Evolutionary conservation across 768 basidiomycete species (phyloP), one percentile per base, ranked within the genome.

Genomic region (Clitopilus passeckerianus): DNA sequence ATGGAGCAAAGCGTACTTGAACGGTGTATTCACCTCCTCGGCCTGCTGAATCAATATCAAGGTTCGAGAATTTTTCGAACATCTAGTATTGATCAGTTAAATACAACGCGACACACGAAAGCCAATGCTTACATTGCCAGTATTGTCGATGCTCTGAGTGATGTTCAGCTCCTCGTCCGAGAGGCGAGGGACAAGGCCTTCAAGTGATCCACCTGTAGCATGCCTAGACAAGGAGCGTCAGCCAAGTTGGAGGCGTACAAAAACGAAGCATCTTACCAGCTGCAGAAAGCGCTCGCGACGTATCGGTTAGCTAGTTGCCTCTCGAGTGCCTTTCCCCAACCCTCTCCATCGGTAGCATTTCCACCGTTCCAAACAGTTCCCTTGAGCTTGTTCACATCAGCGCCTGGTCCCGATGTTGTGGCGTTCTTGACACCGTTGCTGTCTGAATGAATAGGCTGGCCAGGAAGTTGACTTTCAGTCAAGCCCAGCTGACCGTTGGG

Each of bases 11-110:
- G 59, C 74, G 61, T 57, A 82, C 85, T 73, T 93, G 91, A 3
- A 95, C 93, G 1, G 86, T 89, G 65, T 97, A 96, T 76, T 95
- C 93, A 23, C 93, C 93, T 6, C 91, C 93, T 12, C 75, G 74
- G 5, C 92, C 93, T 2, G 89, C 86, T 2, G 86, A 87, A 71
- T 91, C 87, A 33, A 94, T 80, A 59, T 96, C 86, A 9, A 84
- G 68, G 43, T 80, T 82, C 2, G 91, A 93, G 74, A 94, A 94
- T 71, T 94, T 92, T 71, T 93, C 92, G 62, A 86, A 94, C 90
- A 93, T 93, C 87, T 93, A 30, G 27, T 30, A 30, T 30, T 30
- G 27, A 7, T 30, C 4, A 30, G 27, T 30, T 30, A 3, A 30
- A 7, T 14, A 50, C n/a, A 6, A 59, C 20, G 15, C 23, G 56